Evolutionary conservation across 305 asterid species (phyloP), one percentile per base, ranked within the genome.

Genomic region (Fraxinus sp.): DNA sequence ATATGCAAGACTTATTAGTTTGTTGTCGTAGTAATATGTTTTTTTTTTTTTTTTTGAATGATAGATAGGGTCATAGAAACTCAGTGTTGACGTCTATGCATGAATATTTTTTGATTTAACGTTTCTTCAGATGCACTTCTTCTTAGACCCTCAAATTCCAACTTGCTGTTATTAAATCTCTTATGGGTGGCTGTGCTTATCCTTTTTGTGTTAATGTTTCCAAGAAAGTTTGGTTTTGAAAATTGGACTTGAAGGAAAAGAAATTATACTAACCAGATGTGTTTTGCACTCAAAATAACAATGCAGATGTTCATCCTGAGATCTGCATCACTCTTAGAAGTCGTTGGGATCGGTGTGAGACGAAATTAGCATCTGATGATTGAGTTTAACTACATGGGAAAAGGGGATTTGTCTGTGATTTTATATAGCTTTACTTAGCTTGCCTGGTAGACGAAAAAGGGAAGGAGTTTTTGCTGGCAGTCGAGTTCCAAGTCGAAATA

Each of bases 301-400:
- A 72, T 85, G 82, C 83, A 81, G 83, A 78, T 81, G 46, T 26
- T 73, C 37, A 36, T 32, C 59, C 49, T 14, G 36, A 24, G 52
- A 41, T 75, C 78, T 73, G 75, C 26, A 33, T 33, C 43, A 71
- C 77, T 71, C n/a, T 32, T 71, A 14, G 77, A 71, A 71, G 77
- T 71, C 26, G 20, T 71, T 71, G 24, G 77, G 77, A 71, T 32
- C 14, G 13, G 46, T 32, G 26, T 71, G 41, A 71, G 24, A 71
- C 14, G 24, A 71, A 14, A 32, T 32, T 32, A 16, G 77, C 2
- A 71, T 33, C 10, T 4, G 77, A 71, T 71, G 22, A 33, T 32
- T 33, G 77, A 30, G 26, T 33, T 33, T 32, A 71, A 71, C 77
- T 33, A 16, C 13, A 5, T 32, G 26, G 41, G 77, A 71, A 71